Conservation (phyloP, 441 rosid genomes). For the Corymbia calophylla region DNA sequence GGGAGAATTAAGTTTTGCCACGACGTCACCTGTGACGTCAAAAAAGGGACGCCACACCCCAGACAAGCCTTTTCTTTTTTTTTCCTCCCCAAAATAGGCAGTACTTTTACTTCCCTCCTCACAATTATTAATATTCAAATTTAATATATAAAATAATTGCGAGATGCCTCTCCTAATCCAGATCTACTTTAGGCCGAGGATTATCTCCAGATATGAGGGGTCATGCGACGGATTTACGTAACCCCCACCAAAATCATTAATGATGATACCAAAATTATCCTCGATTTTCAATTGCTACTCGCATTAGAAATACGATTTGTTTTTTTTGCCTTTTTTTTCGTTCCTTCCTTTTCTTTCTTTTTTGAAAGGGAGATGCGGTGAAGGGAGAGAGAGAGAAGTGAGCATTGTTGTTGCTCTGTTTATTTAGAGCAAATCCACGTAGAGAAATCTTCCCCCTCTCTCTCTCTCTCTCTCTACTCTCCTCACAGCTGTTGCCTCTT, state of each 20-base stretch:
- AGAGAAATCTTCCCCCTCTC: not conserved
- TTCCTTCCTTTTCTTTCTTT: rapidly evolving
- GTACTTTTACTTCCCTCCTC: not conserved
- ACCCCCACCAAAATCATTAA: not conserved
- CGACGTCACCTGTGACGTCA: not conserved
- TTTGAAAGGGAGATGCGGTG: not conserved
- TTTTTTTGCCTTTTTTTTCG: too few relatives aligned
- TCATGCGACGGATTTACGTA: not conserved
- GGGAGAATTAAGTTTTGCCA: not conserved
- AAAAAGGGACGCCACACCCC: not conserved
- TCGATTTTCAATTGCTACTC: not conserved
- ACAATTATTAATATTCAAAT: not conserved
- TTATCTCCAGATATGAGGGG: rapidly evolving
- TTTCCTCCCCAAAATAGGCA: not conserved
- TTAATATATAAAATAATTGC: not conserved
- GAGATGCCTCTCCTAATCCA: rapidly evolving
- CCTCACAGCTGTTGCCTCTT: not conserved
- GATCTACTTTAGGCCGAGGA: not conserved
- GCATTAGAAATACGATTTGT: rapidly evolving
- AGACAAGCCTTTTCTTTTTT: too few relatives aligned
- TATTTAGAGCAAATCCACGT: not conserved
- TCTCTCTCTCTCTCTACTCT: not conserved
- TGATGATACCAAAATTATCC: not conserved
- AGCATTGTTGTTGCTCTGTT: not conserved
- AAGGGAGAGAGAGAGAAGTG: not conserved